Evolutionary conservation across 495 filamentous ascomycete genomes (phyloP).

Genomic region (Diplogelasinospora grovesii): DNA sequence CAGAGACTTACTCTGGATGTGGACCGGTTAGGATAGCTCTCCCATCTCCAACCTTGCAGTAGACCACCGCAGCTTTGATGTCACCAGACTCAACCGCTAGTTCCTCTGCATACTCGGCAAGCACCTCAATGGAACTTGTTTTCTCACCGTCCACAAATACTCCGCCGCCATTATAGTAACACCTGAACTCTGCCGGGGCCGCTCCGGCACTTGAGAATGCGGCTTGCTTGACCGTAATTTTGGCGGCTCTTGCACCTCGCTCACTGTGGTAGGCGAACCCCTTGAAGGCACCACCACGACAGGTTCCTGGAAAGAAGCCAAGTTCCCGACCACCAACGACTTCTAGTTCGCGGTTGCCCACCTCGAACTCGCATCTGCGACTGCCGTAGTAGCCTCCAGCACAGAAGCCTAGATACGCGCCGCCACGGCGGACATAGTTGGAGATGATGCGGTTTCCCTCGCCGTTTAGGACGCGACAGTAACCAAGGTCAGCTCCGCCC

Average conservation of each 20-base stretch:
- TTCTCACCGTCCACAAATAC: conserved; percentile 79
- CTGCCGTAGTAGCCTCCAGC: conserved; percentile 91
- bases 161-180: conserved; percentile 93
- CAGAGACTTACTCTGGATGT: conserved; percentile 76
- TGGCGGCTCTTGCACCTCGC: conserved; percentile 68
- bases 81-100: conserved; percentile 72
- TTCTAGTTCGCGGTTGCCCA: conserved; percentile 72
- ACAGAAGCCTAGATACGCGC: conserved; percentile 83
- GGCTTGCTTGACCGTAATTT: conserved; percentile 57
- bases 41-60: conserved; percentile 83
- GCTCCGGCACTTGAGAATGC: conserved; percentile 43
- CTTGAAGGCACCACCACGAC: conserved; percentile 78
- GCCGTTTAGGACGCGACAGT: conserved; percentile 83
- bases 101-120: conserved; percentile 72
- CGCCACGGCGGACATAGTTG: conserved; percentile 80
- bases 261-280: conserved; percentile 93
- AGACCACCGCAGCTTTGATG: conserved; percentile 71
- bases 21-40: conserved; percentile 75
- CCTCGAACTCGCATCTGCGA: conserved; percentile 80
- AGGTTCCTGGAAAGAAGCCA: conserved; percentile 79
- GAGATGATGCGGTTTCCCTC: conserved; percentile 75
- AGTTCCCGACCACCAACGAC: conserved; percentile 84
- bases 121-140: conserved; percentile 63
- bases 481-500: conserved; percentile 90
- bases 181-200: conserved; percentile 60